Conservation (phyloP, 257 asterid genomes). For the Mitragyna speciosa region DNA sequence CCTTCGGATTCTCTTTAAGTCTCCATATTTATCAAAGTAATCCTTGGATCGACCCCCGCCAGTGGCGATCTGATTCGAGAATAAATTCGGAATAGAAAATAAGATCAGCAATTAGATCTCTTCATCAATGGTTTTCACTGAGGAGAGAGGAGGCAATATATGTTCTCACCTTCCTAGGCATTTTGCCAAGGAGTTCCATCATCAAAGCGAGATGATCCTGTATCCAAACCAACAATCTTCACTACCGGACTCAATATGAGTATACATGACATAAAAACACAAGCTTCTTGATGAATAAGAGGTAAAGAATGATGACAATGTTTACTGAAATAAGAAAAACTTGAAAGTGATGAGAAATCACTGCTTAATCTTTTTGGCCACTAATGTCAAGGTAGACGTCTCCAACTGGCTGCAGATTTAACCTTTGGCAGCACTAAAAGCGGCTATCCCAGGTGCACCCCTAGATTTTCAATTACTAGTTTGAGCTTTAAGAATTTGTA, state of each 20-base stretch:
- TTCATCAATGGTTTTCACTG: not conserved
- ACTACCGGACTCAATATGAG: conserved; percentile 11
- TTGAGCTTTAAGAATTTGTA: not conserved
- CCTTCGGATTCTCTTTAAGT: conserved; percentile 91
- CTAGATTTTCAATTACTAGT: not conserved
- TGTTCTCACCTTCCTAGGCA: conserved; percentile 75
- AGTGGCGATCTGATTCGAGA: conserved; percentile 61
- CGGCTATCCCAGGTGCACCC: not conserved
- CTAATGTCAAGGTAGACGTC: not conserved
- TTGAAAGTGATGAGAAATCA: not conserved
- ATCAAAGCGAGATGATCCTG: conserved; percentile 98
- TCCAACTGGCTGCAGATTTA: not conserved
- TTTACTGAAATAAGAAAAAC: not conserved
- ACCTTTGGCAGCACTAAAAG: not conserved
- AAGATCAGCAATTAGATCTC: not conserved
- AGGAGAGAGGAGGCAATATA: conserved; percentile 11
- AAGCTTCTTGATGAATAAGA: not conserved
- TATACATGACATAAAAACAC: not conserved
- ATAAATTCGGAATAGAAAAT: conserved; percentile 7
- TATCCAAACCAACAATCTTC: conserved; percentile 16
- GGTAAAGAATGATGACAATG: not conserved
- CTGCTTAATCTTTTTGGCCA: not conserved
- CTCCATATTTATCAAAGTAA: conserved; percentile 90
- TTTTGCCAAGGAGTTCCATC: conserved; percentile 98
- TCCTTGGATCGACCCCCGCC: conserved; percentile 80